These are phyloP conservation scores for Ambrosia artemisiifolia DNA, from an alignment of 129 eudicot species.

Conservation along the genomic window DNA sequence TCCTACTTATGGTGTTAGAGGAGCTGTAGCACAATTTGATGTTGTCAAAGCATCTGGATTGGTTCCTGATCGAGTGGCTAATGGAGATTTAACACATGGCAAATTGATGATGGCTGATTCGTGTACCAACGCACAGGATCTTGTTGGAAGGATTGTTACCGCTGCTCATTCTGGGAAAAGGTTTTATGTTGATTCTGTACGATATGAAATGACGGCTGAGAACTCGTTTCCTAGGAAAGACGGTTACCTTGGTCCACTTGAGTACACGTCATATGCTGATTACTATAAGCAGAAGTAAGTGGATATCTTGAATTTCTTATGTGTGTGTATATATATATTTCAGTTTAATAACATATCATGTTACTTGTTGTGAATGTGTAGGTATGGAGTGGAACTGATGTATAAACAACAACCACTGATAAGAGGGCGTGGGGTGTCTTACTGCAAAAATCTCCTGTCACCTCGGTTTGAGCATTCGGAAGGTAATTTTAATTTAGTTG, in stretches of 20 bases:
- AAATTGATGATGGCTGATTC: conserved; percentile 90
- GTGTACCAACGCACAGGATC: conserved; percentile 53
- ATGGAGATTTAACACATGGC: conserved; percentile 39
- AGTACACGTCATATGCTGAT: conserved; percentile 96
- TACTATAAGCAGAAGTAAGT: conserved; percentile 92
- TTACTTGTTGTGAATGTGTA: conserved; percentile 19
- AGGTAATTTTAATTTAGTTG: conserved; percentile 35
- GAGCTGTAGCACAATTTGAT: conserved; percentile 95
- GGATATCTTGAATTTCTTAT: neutral
- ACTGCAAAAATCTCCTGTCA: conserved; percentile 97
- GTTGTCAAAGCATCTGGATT: conserved; percentile 94
- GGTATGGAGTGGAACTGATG: conserved; percentile 92
- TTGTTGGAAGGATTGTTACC: conserved; percentile 88
- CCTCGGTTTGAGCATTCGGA: conserved; percentile 96
- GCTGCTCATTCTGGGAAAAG: conserved; percentile 99
- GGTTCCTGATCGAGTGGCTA: conserved; percentile 55
- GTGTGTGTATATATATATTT: neutral
- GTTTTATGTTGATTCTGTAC: conserved; percentile 86
- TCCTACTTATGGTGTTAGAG: conserved; percentile 97
- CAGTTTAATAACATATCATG: conserved; percentile 7
- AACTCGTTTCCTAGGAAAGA: conserved; percentile 99
- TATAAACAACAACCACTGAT: conserved; percentile 87
- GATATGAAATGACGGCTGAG: conserved; percentile 92
- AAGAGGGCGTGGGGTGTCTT: conserved; percentile 97
- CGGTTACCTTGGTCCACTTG: conserved; percentile 99